Base-by-base conservation (phyloP, 768 basidiomycete genomes). In the Podaxis sp. region DNA sequence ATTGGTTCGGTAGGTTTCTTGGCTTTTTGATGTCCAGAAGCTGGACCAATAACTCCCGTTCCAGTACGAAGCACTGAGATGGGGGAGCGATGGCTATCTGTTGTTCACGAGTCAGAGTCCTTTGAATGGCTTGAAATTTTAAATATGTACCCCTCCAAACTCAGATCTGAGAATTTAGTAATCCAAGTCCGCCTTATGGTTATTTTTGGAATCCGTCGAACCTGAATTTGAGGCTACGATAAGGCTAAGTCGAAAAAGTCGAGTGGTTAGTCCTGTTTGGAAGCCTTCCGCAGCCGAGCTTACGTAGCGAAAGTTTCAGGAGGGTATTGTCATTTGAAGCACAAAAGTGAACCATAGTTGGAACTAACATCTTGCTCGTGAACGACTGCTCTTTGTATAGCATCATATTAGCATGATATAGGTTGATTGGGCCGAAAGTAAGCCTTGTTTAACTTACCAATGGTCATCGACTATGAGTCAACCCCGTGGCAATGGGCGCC, bases 191-290 rank as follows among this genome's bases (percentile, higher is more conserved):
- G 13, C 15, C 13, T 44, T 44, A 4, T n/a, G n/a, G 41, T 15
- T 55, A 56, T 56, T 56, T 55, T 56, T 40, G 38, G 38, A 13
- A 37, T 40, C 54, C 54, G n/a, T 26, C 4, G 54, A 56, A 40
- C 30, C 36, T 38, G 53, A 33, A 36, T 13, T 0, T 44, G 41
- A 44, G 33, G 40, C 17, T 17, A 7, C 7, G 20, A 22, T 55
- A 38, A 55, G 33, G 36, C 54, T 20, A 50, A 26, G 33, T 37
- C 33, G 11, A 22, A 22, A 38, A 15, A 11, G 51, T n/a, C 8
- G 51, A 13, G 10, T 26, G 24, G n/a, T 40, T 56, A 17, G 54
- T 22, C 38, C 30, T 53, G 17, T 17, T 53, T 13, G 41, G 49
- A 24, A 40, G 13, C 28, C 30, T 5, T n/a, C 8, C 53, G 49